Evolutionary conservation across 75 land plant genomes (phyloP), one percentile per base, ranked within the genome.

Genomic region (Selaginella moellendorffii): DNA sequence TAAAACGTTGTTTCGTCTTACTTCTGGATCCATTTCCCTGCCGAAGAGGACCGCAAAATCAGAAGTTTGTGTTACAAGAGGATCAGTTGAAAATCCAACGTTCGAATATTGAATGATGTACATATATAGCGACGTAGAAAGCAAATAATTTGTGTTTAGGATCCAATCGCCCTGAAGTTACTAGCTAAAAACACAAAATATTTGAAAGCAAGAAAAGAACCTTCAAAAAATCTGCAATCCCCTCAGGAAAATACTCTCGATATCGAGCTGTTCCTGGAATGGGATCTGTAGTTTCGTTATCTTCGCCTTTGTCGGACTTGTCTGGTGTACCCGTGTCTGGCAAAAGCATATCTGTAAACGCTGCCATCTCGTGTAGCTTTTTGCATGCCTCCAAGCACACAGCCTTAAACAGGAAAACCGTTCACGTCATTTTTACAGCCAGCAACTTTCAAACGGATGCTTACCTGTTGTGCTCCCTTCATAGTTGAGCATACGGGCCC

Each of bases 381-480:
- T 90, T 95, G 73, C 99, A 95, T 31, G 97, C 99, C 54, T 89
- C 97, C 67, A 95, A 75, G 72, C 99, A 95, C 66, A 90, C 99
- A 63, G 85, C 82, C 99, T 95, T 78, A 26, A 63, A 27, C 2
- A 52, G 1, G 1, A 22, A 29, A 67, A 24, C 52, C 2, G 17
- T 30, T 5, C 14, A 36, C 5, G 46, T 36, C 5, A 36, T 14
- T 5, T 36, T 5, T 36, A 14, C 14, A 36, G 46, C 46, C 46
- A 36, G 46, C 46, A 36, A 36, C 5, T 36, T 5, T n/a, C n/a
- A n/a, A n/a, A n/a, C n/a, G n/a, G n/a, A n/a, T n/a, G n/a, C n/a
- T n/a, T 78, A 77, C 99, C 84, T 95, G 99, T 63, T 95, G 97
- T 30, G 99, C 97, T 26, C 81, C 77, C 28, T 90, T 83, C 72